Evolutionary conservation across 2,329 filamentous ascomycete species (phyloP).

Genomic region (Pseudogymnoascus pannorum): DNA sequence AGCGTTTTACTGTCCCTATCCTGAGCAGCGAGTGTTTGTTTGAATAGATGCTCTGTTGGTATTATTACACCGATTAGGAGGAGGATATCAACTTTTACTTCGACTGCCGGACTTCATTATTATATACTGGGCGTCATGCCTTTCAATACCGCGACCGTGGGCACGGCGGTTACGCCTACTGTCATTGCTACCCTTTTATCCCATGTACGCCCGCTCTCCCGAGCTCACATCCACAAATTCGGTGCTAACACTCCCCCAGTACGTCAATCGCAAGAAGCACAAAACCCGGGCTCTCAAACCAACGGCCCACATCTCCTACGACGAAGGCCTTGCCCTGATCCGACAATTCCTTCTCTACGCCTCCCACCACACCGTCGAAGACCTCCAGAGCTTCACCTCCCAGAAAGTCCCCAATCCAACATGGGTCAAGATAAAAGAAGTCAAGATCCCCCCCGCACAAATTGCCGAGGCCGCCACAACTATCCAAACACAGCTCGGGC

Average conservation of each 20-base stretch:
- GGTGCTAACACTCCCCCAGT: constrained; percentile 43
- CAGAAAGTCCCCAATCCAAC: constrained; percentile 87
- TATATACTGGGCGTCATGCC: constrained; percentile 20
- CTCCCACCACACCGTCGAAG: constrained; percentile 85
- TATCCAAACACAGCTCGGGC: constrained; percentile 68
- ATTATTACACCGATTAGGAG: not conserved
- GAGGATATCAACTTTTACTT: not conserved
- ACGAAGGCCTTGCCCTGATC: constrained; percentile 83
- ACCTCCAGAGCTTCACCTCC: constrained; percentile 81
- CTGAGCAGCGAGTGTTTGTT: not conserved
- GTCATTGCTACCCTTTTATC: constrained; percentile 80
- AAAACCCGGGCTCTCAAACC: constrained; percentile 56
- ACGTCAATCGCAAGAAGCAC: constrained; percentile 69
- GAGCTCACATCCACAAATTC: not conserved
- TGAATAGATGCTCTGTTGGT: not conserved
- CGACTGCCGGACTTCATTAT: not conserved
- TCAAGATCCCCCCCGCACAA: constrained; percentile 56
- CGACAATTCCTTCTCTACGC: constrained; percentile 79
- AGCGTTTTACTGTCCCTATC: not conserved
- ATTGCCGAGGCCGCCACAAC: constrained; percentile 59
- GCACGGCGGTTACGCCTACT: constrained; percentile 77
- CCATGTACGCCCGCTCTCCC: constrained; percentile 54
- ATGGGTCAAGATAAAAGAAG: constrained; percentile 75
- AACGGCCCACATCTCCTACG: constrained; percentile 85
- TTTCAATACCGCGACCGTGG: constrained; percentile 74